Conservation (phyloP, 169 alveolate species). For the Babesia sp. region DNA sequence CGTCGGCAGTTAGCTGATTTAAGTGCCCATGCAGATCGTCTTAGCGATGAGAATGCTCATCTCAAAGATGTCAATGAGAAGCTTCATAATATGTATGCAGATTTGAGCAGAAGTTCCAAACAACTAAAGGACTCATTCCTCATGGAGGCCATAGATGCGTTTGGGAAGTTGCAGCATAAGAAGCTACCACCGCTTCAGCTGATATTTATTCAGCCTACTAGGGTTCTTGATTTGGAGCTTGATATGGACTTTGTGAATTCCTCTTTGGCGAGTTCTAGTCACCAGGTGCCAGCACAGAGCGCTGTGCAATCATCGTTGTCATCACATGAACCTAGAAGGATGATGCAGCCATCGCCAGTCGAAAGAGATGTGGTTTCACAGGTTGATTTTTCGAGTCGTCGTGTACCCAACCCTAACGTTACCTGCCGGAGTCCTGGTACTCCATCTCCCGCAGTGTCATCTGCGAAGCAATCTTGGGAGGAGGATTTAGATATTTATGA, state of each 20-base stretch:
- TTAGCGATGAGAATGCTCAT: slow-evolving; percentile 57
- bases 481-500: slow-evolving; percentile 58
- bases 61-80: slow-evolving; percentile 59
- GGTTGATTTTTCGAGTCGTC: not conserved
- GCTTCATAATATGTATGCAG: slow-evolving; percentile 66
- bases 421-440: too few species aligned
- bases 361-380: not conserved
- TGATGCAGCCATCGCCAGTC: not conserved
- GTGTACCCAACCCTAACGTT: not conserved
- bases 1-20: slow-evolving; percentile 18
- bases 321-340: not conserved
- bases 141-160: slow-evolving; percentile 45
- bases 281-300: not conserved
- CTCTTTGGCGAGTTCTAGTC: not conserved
- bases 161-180: slow-evolving; percentile 23
- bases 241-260: slow-evolving; percentile 19
- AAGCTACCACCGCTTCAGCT: slow-evolving; percentile 53
- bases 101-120: slow-evolving; percentile 31
- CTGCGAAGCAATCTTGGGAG: slow-evolving; percentile 33
- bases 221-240: slow-evolving; percentile 58
- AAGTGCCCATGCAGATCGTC: slow-evolving; percentile 23
- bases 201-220: slow-evolving; percentile 63
- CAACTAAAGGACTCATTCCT: slow-evolving; percentile 36
- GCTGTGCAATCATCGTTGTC: not conserved
- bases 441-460: not conserved